These are phyloP conservation scores for Pichia rugopelliculosa DNA, from an alignment of 805 yeast species.

Conservation along the genomic window DNA sequence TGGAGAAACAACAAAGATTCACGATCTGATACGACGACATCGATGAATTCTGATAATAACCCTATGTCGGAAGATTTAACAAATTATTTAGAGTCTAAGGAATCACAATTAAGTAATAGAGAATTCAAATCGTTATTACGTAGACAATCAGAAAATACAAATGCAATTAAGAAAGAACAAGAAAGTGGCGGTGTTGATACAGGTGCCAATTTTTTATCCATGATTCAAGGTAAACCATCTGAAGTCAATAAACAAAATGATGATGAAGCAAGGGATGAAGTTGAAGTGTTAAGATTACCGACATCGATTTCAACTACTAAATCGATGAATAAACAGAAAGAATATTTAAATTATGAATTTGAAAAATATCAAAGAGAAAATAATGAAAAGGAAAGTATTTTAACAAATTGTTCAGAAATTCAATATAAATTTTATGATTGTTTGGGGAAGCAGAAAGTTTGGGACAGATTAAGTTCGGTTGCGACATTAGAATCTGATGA, in stretches of 20 bases:
- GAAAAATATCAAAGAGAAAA: constrained; percentile 25
- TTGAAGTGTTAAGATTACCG: constrained; percentile 8
- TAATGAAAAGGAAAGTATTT: constrained; percentile 22
- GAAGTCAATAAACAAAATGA: background rate
- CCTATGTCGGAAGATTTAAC: constrained; percentile 24
- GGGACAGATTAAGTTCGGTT: constrained; percentile 14
- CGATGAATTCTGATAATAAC: too few relatives aligned
- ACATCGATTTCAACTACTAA: background rate
- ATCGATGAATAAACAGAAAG: constrained; percentile 6
- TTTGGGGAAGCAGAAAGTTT: constrained; percentile 14
- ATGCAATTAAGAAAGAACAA: constrained; percentile 2
- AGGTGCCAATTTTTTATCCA: background rate
- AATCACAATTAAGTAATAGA: constrained; percentile 25
- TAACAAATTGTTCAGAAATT: constrained; percentile 30
- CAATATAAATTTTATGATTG: constrained; percentile 25
- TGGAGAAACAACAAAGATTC: constrained; percentile 4
- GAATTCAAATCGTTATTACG: constrained; percentile 24
- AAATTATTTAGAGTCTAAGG: constrained; percentile 20
- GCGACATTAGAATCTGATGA: constrained; percentile 17
- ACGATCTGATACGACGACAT: background rate
- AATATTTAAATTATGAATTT: constrained; percentile 13
- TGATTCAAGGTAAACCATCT: constrained; percentile 1
- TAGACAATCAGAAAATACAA: constrained; percentile 9
- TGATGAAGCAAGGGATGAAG: background rate
- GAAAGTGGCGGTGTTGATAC: background rate